These are phyloP conservation scores for Dendrocalamus sinicus DNA, from an alignment of 176 grass and related monocot species.

Conservation along the genomic window DNA sequence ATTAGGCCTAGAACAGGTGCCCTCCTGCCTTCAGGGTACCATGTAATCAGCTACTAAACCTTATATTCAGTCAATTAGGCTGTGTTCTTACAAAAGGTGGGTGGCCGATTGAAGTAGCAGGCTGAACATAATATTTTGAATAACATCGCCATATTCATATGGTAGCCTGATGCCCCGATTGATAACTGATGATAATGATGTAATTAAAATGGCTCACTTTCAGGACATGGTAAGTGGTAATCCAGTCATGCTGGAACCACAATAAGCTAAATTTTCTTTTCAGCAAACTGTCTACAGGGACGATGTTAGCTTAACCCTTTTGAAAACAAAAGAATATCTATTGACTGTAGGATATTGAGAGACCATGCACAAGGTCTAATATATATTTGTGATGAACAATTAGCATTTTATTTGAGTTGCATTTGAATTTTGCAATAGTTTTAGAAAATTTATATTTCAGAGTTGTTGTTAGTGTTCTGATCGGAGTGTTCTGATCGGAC, in stretches of 20 bases:
- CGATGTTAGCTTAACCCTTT: not conserved
- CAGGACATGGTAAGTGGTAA: slow-evolving; percentile 21
- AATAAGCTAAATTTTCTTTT: not conserved
- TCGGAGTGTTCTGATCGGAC: no score
- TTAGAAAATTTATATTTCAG: no score
- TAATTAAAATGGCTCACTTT: not conserved
- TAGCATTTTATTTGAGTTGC: no score
- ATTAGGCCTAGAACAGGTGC: slow-evolving; percentile 14
- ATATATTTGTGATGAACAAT: no score
- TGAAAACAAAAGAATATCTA: not conserved
- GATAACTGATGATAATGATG: slow-evolving; percentile 28
- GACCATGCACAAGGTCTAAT: no score
- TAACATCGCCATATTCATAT: not conserved
- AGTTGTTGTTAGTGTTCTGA: no score
- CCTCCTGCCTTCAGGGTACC: slow-evolving; percentile 4
- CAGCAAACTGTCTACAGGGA: slow-evolving; percentile 11
- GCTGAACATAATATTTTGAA: slow-evolving; percentile 14
- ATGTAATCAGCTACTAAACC: not conserved
- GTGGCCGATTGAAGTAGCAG: not conserved
- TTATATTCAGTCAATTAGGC: slow-evolving; percentile 1
- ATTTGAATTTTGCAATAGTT: no score
- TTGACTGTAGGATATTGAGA: not conserved
- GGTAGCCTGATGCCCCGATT: not conserved
- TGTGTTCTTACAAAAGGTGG: slow-evolving; percentile 7
- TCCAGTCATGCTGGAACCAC: not conserved